Evolutionary conservation across 495 filamentous ascomycete genomes (phyloP).

Genomic region (Neurospora discreta): DNA sequence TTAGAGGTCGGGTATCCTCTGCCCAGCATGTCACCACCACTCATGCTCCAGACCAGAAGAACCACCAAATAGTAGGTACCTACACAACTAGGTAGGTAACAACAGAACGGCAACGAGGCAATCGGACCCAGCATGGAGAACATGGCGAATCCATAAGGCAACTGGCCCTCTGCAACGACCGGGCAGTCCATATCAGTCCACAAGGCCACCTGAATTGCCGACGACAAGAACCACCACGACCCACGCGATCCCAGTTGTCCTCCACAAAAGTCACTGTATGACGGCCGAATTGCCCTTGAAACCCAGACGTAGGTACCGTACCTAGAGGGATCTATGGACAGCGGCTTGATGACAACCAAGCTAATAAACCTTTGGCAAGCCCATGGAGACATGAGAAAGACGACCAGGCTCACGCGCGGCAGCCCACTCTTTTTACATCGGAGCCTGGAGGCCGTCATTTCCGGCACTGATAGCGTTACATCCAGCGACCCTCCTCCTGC

Average conservation of each 20-base stretch:
- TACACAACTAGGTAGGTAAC: too few relatives aligned
- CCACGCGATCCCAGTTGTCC: constrained; percentile 39
- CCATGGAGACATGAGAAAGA: too few relatives aligned
- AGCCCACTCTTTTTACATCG: neutral
- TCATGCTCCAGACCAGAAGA: neutral
- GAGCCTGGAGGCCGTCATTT: neutral
- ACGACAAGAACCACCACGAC: constrained; percentile 38
- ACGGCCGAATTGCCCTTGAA: constrained; percentile 19
- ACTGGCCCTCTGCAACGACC: constrained; percentile 38
- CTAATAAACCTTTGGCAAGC: too few relatives aligned
- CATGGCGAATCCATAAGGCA: constrained; percentile 44
- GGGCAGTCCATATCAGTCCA: constrained; percentile 13
- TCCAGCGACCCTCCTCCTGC: neutral
- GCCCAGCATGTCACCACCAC: neutral
- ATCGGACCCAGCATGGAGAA: constrained; percentile 34
- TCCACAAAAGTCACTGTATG: constrained; percentile 29
- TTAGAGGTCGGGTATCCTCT: neutral
- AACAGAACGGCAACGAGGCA: neutral
- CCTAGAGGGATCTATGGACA: too few relatives aligned
- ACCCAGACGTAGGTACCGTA: too few relatives aligned
- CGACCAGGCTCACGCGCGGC: neutral
- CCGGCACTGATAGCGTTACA: neutral
- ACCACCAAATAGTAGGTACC: neutral
- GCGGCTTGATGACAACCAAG: neutral
- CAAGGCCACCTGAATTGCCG: constrained; percentile 50